phyloP scores from a whole-genome alignment of 345 rosid genomes.

The Corchorus capsularis region DNA sequence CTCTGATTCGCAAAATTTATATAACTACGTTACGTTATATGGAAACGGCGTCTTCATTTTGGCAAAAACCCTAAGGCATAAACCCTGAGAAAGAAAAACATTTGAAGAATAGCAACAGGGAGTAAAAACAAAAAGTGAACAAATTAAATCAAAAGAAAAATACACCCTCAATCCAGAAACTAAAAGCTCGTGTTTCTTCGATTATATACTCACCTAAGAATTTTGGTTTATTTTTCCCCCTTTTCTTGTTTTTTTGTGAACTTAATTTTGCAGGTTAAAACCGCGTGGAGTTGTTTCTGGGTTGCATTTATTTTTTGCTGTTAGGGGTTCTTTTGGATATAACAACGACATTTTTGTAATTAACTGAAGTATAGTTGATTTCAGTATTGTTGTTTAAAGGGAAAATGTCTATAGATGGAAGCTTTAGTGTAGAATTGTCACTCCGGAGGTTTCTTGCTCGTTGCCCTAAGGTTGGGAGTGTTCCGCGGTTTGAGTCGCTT shows the following conservation, averaged over 20 bases:
- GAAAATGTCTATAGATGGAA: constrained; percentile 69
- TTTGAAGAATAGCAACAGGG: background rate
- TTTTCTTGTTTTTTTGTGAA: background rate
- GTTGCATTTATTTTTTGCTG: background rate
- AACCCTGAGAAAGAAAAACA: background rate
- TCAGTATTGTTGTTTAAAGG: too few relatives aligned
- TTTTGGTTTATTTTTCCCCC: background rate
- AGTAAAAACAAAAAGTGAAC: background rate
- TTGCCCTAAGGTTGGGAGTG: constrained; percentile 51
- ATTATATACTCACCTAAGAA: background rate
- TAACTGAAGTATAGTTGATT: background rate
- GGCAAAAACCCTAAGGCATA: constrained; percentile 12
- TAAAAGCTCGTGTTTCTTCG: background rate
- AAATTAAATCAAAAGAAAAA: background rate
- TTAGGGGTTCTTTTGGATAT: background rate
- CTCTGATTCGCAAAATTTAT: background rate
- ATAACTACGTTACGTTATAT: background rate
- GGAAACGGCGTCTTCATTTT: background rate
- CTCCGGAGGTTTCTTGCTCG: constrained; percentile 61
- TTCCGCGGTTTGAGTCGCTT: constrained; percentile 38
- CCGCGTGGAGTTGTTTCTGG: background rate
- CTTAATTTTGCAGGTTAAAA: background rate
- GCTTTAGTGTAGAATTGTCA: constrained; percentile 59
- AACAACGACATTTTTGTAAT: background rate
- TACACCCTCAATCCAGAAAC: background rate